Conservation (phyloP, 352 stramenopile genomes). For the Phytophthora kernoviae region DNA sequence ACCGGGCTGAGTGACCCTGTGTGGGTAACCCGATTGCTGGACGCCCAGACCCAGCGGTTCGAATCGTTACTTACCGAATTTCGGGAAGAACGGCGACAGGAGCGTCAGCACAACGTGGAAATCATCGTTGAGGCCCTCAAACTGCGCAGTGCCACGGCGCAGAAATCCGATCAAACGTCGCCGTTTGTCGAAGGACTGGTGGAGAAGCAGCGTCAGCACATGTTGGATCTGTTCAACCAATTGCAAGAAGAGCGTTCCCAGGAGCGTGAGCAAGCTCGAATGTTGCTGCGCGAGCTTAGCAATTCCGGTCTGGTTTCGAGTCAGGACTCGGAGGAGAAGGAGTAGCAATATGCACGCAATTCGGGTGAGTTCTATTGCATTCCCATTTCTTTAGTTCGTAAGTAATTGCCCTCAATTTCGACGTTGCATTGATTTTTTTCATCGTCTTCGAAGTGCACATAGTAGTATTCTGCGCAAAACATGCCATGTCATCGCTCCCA, state of each 20-base stretch:
- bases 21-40: constrained; percentile 40
- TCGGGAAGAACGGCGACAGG: constrained; percentile 44
- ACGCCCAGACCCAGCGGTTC: constrained; percentile 41
- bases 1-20: constrained; percentile 32
- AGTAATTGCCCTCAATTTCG: constrained; percentile 26
- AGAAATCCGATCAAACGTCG: constrained; percentile 31
- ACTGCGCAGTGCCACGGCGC: constrained; percentile 22
- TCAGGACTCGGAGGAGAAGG: constrained; percentile 28
- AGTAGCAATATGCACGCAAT: constrained; percentile 11
- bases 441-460: too few species aligned
- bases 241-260: constrained; percentile 39
- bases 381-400: constrained; percentile 16
- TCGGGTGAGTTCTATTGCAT: constrained; percentile 7
- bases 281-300: constrained; percentile 34
- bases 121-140: constrained; percentile 46
- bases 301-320: constrained; percentile 12
- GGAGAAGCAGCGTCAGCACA: constrained; percentile 44
- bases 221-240: constrained; percentile 41
- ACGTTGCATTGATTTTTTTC: constrained; percentile 23
- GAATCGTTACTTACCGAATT: constrained; percentile 42
- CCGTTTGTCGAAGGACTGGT: constrained; percentile 38
- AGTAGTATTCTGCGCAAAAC: too few species aligned
- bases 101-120: constrained; percentile 45
- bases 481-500: too few species aligned
- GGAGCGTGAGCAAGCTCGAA: constrained; percentile 38